Evolutionary conservation across 2,329 filamentous ascomycete genomes (phyloP).

Genomic region (Helminthosporium solani): DNA sequence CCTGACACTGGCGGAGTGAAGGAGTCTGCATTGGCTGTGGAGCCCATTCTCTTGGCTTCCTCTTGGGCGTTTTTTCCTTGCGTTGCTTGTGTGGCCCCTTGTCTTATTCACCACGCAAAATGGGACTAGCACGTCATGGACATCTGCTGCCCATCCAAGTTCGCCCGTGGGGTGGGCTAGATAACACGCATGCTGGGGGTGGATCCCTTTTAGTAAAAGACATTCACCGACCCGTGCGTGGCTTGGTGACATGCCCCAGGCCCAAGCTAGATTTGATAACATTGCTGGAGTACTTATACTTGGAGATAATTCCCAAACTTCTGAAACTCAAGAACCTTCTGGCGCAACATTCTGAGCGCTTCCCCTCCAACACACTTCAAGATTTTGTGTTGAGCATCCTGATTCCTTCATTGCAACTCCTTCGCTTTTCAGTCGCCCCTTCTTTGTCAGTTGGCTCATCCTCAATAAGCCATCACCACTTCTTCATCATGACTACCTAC

Average conservation of each 20-base stretch:
- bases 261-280: constrained; percentile 13
- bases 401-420: neutral
- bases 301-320: constrained; percentile 8
- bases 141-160: constrained; percentile 21
- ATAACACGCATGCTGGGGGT: constrained; percentile 32
- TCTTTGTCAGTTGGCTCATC: neutral
- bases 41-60: constrained; percentile 29
- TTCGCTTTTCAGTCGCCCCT: constrained; percentile 11
- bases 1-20: constrained; percentile 31
- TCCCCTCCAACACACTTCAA: constrained; percentile 16
- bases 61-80: constrained; percentile 39
- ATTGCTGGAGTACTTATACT: constrained; percentile 24
- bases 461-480: neutral
- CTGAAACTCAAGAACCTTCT: constrained; percentile 9
- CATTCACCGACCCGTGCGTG: constrained; percentile 15
- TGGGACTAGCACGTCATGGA: constrained; percentile 38
- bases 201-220: constrained; percentile 17
- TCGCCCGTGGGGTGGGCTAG: constrained; percentile 18
- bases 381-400: constrained; percentile 5
- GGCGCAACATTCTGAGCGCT: constrained; percentile 15
- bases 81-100: constrained; percentile 37
- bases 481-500: constrained; percentile 14
- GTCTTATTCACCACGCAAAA: constrained; percentile 31
- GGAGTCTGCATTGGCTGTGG: constrained; percentile 25
- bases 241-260: constrained; percentile 17